Conservation (phyloP, 495 filamentous ascomycete species). For the Clohesyomyces aquaticus region DNA sequence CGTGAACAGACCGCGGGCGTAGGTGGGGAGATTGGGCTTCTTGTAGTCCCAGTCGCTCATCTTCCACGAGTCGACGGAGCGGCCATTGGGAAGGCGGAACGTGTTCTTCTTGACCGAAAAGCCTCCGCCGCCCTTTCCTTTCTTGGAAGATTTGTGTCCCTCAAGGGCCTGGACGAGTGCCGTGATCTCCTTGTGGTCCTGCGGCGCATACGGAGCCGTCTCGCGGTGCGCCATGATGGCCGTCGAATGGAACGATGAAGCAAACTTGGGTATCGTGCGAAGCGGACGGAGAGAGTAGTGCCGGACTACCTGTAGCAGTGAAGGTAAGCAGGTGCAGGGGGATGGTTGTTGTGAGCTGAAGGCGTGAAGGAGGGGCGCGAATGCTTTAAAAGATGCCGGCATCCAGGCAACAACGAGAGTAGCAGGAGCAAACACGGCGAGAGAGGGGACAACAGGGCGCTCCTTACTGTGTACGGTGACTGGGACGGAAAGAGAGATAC, state of each 20-base stretch:
- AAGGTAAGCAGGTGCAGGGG: constrained; percentile 14
- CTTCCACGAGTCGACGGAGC: constrained; percentile 85
- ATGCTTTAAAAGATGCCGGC: constrained; percentile 3
- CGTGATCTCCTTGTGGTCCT: constrained; percentile 66
- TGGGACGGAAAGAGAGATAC: constrained; percentile 1
- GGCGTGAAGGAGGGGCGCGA: constrained; percentile 16
- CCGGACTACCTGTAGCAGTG: constrained; percentile 16
- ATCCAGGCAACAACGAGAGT: constrained; percentile 34
- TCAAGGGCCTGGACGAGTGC: constrained; percentile 63
- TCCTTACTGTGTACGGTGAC: constrained; percentile 14
- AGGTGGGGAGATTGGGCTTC: constrained; percentile 76
- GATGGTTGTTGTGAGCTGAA: constrained; percentile 16
- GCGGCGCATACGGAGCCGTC: constrained; percentile 60
- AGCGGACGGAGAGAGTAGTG: constrained; percentile 17
- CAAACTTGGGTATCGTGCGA: not conserved
- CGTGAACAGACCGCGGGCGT: constrained; percentile 92
- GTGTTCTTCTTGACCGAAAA: constrained; percentile 75
- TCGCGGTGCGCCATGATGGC: constrained; percentile 45
- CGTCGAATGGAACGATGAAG: constrained; percentile 7
- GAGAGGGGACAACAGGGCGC: constrained; percentile 4
- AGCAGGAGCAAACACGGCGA: not conserved
- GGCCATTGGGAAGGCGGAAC: constrained; percentile 63
- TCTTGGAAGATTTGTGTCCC: constrained; percentile 54
- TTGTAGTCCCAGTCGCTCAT: constrained; percentile 97
- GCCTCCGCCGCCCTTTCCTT: constrained; percentile 44